Evolutionary conservation across 805 yeast genomes (phyloP), one percentile per base, ranked within the genome.

Genomic region (Zygosaccharomyces bisporus): DNA sequence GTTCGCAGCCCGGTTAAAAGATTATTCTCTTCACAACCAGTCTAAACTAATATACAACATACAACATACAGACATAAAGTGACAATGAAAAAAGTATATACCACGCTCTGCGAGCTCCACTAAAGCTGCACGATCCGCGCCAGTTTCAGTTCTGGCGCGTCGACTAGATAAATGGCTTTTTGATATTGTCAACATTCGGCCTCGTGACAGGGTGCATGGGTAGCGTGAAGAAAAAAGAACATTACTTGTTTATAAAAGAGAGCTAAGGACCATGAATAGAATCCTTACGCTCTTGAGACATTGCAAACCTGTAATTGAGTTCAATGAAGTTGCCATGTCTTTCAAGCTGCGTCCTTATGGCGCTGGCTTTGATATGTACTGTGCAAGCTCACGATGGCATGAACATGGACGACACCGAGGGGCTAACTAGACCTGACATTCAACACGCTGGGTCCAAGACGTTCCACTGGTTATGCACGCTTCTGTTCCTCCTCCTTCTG

Each of bases 391-490:
- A 40, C 14, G 46, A 45, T 25, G 52, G 45, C 4, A 66, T 66
- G 71, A 63, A 57, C 16, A 60, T 61, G 60, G 71, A 63, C 24
- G 52, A 55, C 29, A 54, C 55, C 2, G 65, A 57, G 5, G 66
- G 58, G 8, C 62, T 51, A 27, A 59, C 70, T 2, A 57, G 61
- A 17, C 73, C 73, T 17, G 58, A 66, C 21, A 68, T 69, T 38
- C 60, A 69, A 7, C 67, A 76, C 45, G 76, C 80, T 6, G 72
- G 68, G 1, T 67, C 79, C 6, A 80, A 78, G 54, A 67, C 83
- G 0, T 71, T 80, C 58, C 91, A 84, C 56, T 84, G 88, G 88
- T 57, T 83, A 14, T 36, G 72, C 16, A 67, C 86, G 0, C 41
- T 81, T 16, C 49, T 65, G 0, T 38, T 76, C 4, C 54, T 80